Percentiles rank a stretch among this genome's conserved stretches.
These are phyloP conservation scores for Yarrowia galli DNA, from an alignment of 1,139 yeast species.

Conservation along the genomic window DNA sequence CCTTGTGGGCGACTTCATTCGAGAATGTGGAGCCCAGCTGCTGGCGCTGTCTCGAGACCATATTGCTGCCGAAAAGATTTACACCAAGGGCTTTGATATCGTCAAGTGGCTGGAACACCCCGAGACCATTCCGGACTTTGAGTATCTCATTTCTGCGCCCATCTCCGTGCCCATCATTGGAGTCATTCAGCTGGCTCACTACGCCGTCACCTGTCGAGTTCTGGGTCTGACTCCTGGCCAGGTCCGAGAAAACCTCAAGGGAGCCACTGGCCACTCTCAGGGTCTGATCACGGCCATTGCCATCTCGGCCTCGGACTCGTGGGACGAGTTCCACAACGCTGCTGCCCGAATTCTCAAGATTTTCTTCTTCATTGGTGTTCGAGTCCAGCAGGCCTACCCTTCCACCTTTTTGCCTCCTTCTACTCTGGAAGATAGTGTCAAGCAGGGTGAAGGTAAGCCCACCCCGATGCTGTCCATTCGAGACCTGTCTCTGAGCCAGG, in stretches of 20 bases:
- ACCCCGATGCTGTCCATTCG: slow-evolving; percentile 96
- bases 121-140: slow-evolving; percentile 87
- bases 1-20: slow-evolving; percentile 73
- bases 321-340: slow-evolving; percentile 80
- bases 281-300: slow-evolving; percentile 95
- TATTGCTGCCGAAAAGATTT: slow-evolving; percentile 82
- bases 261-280: slow-evolving; percentile 98
- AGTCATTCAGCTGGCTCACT: slow-evolving; percentile 93
- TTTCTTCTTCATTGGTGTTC: slow-evolving; percentile 90
- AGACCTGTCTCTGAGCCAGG: slow-evolving; percentile 81
- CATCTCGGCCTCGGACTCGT: slow-evolving; percentile 80
- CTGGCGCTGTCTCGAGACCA: slow-evolving; percentile 73
- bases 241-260: slow-evolving; percentile 71
- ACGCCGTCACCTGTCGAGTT: slow-evolving; percentile 83
- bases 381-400: slow-evolving; percentile 90
- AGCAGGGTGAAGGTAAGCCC: slow-evolving; percentile 95
- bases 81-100: slow-evolving; percentile 92
- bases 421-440: slow-evolving; percentile 89
- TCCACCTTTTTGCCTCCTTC: slow-evolving; percentile 94
- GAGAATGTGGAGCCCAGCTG: slow-evolving; percentile 71
- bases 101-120: slow-evolving; percentile 85
- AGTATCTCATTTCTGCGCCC: slow-evolving; percentile 88
- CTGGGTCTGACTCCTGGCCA: slow-evolving; percentile 92
- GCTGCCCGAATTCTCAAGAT: slow-evolving; percentile 81
- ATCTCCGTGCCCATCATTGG: slow-evolving; percentile 96